Base-by-base conservation (phyloP, 345 rosid genomes). In the Iberis pinnata region DNA sequence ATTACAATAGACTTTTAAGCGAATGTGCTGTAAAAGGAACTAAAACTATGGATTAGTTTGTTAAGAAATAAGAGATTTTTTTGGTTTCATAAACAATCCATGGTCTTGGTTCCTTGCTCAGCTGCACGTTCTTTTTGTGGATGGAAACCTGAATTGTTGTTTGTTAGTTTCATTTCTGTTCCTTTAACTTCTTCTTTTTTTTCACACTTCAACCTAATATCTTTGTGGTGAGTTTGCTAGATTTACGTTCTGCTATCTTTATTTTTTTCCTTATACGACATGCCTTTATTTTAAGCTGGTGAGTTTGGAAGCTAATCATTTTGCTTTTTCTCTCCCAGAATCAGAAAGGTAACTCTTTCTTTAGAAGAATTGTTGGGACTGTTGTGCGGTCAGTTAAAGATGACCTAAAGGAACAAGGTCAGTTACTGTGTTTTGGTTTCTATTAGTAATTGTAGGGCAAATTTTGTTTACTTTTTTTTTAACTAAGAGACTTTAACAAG, bases 391-490 rank as follows among this genome's bases (percentile, higher is more conserved):
- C 95, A 5, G 86, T 83, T 56, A 88, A 89, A 59, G 97, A 89
- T 64, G 94, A 89, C 70, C 88, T 86, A 70, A 89, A 83, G 65
- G 95, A 83, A 77, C 89, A 86, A 86, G 95, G 97, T 89, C 15
- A 50, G 63, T 58, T 63, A 18, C 48, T 24, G 35, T 39, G 47
- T 18, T 56, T 44, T 49, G 16, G 38, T 27, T 13, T 20, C 12
- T 58, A 13, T 12, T 24, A 12, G 10, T 37, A 32, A 37, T 20
- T 18, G 63, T 18, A 41, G 19, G 12, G 29, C 35, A 45, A 13
- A 32, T 7, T n/a, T n/a, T n/a, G n/a, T n/a, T n/a, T n/a, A n/a
- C n/a, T n/a, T n/a, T 29, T 41, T 27, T 4, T 14, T n/a, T 9
- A 15, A n/a, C n/a, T n/a, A n/a, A 22, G 32, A 44, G 5, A 58